Percentiles rank a stretch among this genome's conserved stretches.
These are phyloP conservation scores for Inonotus hispidus DNA, from an alignment of 1,284 basidiomycete species.

Conservation along the genomic window DNA sequence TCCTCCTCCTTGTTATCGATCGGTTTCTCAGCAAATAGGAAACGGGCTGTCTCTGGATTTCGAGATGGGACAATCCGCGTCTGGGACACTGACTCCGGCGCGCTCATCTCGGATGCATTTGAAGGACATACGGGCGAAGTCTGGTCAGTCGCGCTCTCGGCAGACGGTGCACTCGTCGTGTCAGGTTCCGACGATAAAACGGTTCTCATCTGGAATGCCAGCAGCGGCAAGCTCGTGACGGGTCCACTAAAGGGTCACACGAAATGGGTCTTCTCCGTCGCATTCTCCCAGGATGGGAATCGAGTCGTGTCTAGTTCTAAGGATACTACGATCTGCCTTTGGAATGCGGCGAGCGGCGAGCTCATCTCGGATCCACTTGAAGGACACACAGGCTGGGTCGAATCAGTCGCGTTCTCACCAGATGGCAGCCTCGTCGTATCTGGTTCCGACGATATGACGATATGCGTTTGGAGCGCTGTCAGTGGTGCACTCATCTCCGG, in stretches of 20 bases:
- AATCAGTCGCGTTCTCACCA: neutral
- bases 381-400: neutral
- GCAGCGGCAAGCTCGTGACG: neutral
- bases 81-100: neutral
- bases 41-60: too few species aligned
- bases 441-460: neutral
- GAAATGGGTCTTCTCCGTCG: neutral
- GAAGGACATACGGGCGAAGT: neutral
- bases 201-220: slow-evolving; percentile 4
- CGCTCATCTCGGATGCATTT: neutral
- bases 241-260: neutral
- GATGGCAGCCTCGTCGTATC: neutral
- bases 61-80: neutral
- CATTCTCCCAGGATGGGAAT: slow-evolving; percentile 4
- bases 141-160: neutral
- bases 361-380: neutral
- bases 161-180: neutral
- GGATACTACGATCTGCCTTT: neutral
- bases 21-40: neutral
- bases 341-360: neutral
- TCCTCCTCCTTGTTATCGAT: neutral
- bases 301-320: neutral
- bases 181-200: neutral
- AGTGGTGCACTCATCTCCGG: neutral
- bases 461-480: neutral